Percentiles rank a stretch among this genome's conserved stretches.
Evolutionary conservation across 169 alveolate genomes (phyloP).

Genomic region (Cryptosporidium meleagridis): DNA sequence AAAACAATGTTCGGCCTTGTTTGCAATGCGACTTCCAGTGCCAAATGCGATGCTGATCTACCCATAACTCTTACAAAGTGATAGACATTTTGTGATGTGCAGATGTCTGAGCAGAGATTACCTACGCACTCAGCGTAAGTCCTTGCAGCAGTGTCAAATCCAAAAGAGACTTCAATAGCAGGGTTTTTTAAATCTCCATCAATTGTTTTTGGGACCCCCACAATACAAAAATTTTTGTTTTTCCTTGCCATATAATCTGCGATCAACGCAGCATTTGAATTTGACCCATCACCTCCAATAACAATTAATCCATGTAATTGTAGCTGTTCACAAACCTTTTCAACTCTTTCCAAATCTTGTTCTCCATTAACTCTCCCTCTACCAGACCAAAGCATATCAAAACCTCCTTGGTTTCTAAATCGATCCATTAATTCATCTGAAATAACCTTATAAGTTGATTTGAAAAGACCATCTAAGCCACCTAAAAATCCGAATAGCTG

Average conservation of each 20-base stretch:
- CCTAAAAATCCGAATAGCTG: slow-evolving; percentile 93
- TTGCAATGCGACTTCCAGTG: slow-evolving; percentile 95
- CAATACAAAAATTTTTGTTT: slow-evolving; percentile 83
- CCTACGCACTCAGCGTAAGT: slow-evolving; percentile 96
- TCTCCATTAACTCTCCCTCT: slow-evolving; percentile 95
- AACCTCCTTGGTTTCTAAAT: slow-evolving; percentile 97
- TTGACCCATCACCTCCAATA: slow-evolving; percentile 99
- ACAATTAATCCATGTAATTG: slow-evolving; percentile 96
- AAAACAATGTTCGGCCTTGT: slow-evolving; percentile 94
- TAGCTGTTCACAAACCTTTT: slow-evolving; percentile 87
- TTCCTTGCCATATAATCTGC: slow-evolving; percentile 94
- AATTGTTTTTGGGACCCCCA: slow-evolving; percentile 99
- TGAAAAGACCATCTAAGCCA: slow-evolving; percentile 94
- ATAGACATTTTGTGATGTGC: slow-evolving; percentile 91
- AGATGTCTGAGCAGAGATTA: slow-evolving; percentile 91
- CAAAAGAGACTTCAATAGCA: slow-evolving; percentile 96
- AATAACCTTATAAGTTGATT: slow-evolving; percentile 92
- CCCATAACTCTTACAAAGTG: slow-evolving; percentile 98
- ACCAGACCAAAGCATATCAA: slow-evolving; percentile 98
- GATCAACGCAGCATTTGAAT: slow-evolving; percentile 97
- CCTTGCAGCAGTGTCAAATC: slow-evolving; percentile 98
- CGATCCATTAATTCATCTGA: slow-evolving; percentile 91
- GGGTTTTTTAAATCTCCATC: slow-evolving; percentile 98
- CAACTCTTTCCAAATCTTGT: slow-evolving; percentile 90
- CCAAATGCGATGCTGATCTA: slow-evolving; percentile 97